Evolutionary conservation across 768 basidiomycete genomes (phyloP).

Genomic region (Panaeolus cyanescens): DNA sequence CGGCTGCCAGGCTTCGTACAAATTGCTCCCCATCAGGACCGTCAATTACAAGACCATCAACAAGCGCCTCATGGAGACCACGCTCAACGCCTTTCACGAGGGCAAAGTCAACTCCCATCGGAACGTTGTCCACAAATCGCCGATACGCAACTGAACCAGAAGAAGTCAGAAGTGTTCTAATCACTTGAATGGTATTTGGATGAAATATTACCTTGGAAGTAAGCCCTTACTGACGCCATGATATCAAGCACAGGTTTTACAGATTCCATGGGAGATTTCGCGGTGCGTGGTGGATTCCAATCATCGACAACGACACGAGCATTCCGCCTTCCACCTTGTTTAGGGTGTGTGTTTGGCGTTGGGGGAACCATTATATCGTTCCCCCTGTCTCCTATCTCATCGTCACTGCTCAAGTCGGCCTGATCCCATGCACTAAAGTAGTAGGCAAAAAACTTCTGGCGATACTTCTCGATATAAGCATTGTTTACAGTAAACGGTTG

Average conservation of each 20-base stretch:
- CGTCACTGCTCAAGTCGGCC: no score
- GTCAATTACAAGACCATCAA: slow-evolving; percentile 49
- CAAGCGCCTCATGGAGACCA: slow-evolving; percentile 44
- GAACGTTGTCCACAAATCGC: slow-evolving; percentile 55
- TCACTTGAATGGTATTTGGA: not conserved
- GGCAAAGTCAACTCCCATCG: slow-evolving; percentile 53
- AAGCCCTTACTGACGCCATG: slow-evolving; percentile 73
- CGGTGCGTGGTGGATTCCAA: slow-evolving; percentile 40
- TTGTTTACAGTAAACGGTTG: slow-evolving; percentile 54
- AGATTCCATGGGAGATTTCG: slow-evolving; percentile 51
- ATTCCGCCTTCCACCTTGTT: no score
- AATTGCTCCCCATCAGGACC: slow-evolving; percentile 41
- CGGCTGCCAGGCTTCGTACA: slow-evolving; percentile 50
- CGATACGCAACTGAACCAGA: slow-evolving; percentile 52
- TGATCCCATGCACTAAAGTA: slow-evolving; percentile 47
- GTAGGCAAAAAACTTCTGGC: slow-evolving; percentile 39
- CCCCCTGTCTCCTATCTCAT: no score
- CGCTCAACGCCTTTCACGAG: slow-evolving; percentile 50
- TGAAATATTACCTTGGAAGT: slow-evolving; percentile 63
- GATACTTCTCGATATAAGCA: slow-evolving; percentile 49
- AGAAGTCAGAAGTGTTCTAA: not conserved
- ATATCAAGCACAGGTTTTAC: slow-evolving; percentile 60
- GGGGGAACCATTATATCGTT: no score
- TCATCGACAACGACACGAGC: no score
- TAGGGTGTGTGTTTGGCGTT: no score